A percentile compares a stretch with the other conserved stretches of the same genome.
These are phyloP conservation scores for Tulasnella sp. DNA, from an alignment of 768 basidiomycete species.

Conservation along the genomic window DNA sequence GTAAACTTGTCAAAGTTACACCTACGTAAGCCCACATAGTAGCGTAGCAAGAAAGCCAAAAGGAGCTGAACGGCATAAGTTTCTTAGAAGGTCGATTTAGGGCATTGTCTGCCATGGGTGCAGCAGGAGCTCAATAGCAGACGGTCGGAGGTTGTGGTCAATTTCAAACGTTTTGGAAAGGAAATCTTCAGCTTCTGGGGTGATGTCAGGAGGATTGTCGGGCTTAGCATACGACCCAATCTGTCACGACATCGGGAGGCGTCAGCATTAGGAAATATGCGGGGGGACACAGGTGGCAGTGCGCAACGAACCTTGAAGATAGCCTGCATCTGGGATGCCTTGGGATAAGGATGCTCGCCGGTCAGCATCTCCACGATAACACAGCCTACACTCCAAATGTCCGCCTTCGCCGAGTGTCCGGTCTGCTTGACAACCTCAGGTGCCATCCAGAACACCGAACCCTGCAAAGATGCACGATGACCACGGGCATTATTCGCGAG, in stretches of 20 bases:
- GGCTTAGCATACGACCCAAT: conserved; percentile 88
- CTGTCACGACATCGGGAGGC: conserved; percentile 32
- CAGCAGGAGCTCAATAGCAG: conserved; percentile 61
- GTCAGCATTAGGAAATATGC: background rate
- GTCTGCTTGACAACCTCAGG: conserved; percentile 98
- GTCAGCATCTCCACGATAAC: conserved; percentile 94
- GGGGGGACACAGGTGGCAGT: background rate
- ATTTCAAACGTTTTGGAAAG: conserved; percentile 77
- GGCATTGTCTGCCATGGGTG: conserved; percentile 44
- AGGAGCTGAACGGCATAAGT: background rate
- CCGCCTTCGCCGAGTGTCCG: conserved; percentile 79
- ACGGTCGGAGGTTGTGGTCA: conserved; percentile 67
- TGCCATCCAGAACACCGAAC: conserved; percentile 99
- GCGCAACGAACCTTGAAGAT: conserved; percentile 70
- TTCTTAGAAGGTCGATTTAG: background rate
- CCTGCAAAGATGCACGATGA: conserved; percentile 87
- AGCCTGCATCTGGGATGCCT: conserved; percentile 96
- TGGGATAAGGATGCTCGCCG: conserved; percentile 90
- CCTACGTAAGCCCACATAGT: background rate
- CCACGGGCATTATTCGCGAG: conserved; percentile 50
- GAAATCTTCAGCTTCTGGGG: conserved; percentile 78
- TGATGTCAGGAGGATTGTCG: conserved; percentile 82
- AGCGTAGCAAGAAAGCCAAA: background rate
- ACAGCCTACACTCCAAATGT: conserved; percentile 95
- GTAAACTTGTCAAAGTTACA: background rate